Evolutionary conservation across 306 rosid genomes (phyloP).

Genomic region (Luffa acutangula): DNA sequence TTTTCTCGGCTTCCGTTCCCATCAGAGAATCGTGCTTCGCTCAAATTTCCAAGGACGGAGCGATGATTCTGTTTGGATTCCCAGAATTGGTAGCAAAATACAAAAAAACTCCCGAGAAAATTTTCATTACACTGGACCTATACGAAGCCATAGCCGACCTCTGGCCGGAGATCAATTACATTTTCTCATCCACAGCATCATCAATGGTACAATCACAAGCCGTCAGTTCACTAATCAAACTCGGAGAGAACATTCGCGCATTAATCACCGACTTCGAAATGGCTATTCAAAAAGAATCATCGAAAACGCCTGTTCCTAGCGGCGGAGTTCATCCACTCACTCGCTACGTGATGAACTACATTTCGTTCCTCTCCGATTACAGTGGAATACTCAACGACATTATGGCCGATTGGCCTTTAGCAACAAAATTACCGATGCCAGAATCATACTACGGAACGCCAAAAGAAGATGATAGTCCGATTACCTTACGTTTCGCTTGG

Average conservation of each 20-base stretch:
- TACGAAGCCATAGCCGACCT: slow-evolving; percentile 39
- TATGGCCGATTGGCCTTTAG: slow-evolving; percentile 28
- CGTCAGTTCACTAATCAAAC: slow-evolving; percentile 20
- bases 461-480: slow-evolving; percentile 8
- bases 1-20: slow-evolving; percentile 22
- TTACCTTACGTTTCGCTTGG: slow-evolving; percentile 40
- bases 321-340: slow-evolving; percentile 59
- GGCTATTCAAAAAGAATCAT: slow-evolving; percentile 42
- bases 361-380: slow-evolving; percentile 40
- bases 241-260: slow-evolving; percentile 21
- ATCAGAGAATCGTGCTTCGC: slow-evolving; percentile 35
- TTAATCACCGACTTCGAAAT: slow-evolving; percentile 36
- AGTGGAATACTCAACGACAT: slow-evolving; percentile 27
- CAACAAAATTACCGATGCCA: slow-evolving; percentile 21
- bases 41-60: slow-evolving; percentile 31
- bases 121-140: slow-evolving; percentile 34
- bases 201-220: slow-evolving; percentile 26
- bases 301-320: slow-evolving; percentile 35
- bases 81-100: slow-evolving; percentile 45
- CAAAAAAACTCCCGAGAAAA: slow-evolving; percentile 47
- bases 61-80: slow-evolving; percentile 27
- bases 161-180: slow-evolving; percentile 30
- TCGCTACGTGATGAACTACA: slow-evolving; percentile 61
- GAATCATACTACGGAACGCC: slow-evolving; percentile 32
- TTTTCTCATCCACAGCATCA: slow-evolving; percentile 40